Evolutionary conservation across 768 basidiomycete genomes (phyloP).

Genomic region (Clavulina sp.): DNA sequence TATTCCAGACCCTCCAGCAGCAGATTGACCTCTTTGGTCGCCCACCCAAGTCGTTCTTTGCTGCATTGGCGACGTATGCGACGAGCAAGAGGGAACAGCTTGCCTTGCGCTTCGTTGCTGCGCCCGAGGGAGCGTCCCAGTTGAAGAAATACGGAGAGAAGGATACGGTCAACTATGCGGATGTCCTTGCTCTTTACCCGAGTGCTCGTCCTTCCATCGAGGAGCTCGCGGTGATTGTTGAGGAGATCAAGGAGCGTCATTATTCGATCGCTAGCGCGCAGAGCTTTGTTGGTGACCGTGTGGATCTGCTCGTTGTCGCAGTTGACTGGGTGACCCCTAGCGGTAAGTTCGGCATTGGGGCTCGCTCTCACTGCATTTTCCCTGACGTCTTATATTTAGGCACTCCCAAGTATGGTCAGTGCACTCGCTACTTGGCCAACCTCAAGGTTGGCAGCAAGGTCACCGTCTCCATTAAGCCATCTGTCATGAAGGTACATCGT

Average conservation of each 20-base stretch:
- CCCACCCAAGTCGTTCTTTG: slow-evolving; percentile 91
- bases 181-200: slow-evolving; percentile 57
- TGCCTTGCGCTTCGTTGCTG: slow-evolving; percentile 79
- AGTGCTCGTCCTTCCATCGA: slow-evolving; percentile 73
- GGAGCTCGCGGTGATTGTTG: slow-evolving; percentile 71
- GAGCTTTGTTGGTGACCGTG: slow-evolving; percentile 83
- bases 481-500: slow-evolving; percentile 82
- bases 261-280: slow-evolving; percentile 97
- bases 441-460: slow-evolving; percentile 80
- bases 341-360: slow-evolving; percentile 33
- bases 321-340: slow-evolving; percentile 82
- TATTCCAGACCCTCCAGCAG: slow-evolving; percentile 89
- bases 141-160: slow-evolving; percentile 94
- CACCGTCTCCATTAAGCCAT: slow-evolving; percentile 94
- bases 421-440: slow-evolving; percentile 81
- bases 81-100: slow-evolving; percentile 50
- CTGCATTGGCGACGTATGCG: slow-evolving; percentile 66
- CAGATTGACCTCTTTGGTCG: slow-evolving; percentile 93
- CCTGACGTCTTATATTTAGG: slow-evolving; percentile 28
- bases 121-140: slow-evolving; percentile 74
- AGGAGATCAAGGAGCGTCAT: slow-evolving; percentile 92
- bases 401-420: slow-evolving; percentile 71
- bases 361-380: background rate
- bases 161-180: slow-evolving; percentile 87
- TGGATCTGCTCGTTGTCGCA: slow-evolving; percentile 88